Percentiles rank a stretch among this genome's conserved stretches.
Conservation (phyloP, 768 basidiomycete species). For the Mycena galericulata region DNA sequence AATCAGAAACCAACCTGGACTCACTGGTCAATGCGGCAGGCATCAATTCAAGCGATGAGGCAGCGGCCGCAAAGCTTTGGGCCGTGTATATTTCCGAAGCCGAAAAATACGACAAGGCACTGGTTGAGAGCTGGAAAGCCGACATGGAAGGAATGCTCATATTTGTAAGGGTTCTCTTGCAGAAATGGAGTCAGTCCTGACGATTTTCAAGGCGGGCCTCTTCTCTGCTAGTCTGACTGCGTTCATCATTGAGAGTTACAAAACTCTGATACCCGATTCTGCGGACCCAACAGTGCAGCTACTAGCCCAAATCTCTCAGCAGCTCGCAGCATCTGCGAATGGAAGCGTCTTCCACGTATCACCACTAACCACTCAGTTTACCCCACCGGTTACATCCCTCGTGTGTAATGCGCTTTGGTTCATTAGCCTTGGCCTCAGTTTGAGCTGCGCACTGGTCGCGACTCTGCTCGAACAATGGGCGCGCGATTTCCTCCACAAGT, state of each 20-base stretch:
- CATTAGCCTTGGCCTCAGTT: neutral
- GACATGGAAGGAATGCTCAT: neutral
- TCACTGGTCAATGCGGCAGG: too few species aligned
- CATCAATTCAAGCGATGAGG: neutral
- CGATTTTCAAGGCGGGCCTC: neutral
- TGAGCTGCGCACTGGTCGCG: neutral
- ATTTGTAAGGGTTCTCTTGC: neutral
- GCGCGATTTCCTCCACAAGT: neutral
- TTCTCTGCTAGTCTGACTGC: neutral
- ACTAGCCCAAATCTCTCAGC: neutral
- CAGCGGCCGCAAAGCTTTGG: neutral
- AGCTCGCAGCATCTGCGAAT: neutral
- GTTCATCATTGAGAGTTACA: neutral
- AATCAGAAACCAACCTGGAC: too few species aligned
- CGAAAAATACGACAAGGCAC: neutral
- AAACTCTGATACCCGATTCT: neutral
- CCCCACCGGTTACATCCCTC: neutral
- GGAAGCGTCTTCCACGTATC: neutral
- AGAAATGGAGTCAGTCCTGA: neutral
- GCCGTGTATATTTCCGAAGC: neutral
- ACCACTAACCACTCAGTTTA: neutral
- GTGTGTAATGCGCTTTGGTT: neutral
- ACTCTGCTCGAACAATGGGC: constrained; percentile 5
- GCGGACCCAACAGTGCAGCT: neutral
- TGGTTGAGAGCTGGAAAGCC: neutral